A percentile compares a stretch with the other conserved stretches of the same genome.
Evolutionary conservation across 768 basidiomycete genomes (phyloP).

Genomic region (Termitomyces sp.): DNA sequence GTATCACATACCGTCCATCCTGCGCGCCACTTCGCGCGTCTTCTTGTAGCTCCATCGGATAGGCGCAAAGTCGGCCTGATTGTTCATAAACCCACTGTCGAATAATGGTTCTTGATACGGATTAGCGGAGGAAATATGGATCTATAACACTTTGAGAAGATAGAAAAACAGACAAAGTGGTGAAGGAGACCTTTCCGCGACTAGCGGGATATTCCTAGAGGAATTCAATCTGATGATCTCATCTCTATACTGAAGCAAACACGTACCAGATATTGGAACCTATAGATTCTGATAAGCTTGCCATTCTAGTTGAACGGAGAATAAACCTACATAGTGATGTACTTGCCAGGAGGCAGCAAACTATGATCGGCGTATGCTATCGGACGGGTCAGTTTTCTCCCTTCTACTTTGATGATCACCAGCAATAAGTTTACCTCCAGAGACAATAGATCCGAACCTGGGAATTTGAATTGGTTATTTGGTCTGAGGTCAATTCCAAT

Average conservation of each 20-base stretch:
- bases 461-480: neutral
- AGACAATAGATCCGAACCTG: slow-evolving; percentile 65
- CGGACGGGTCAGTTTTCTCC: neutral
- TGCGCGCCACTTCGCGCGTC: slow-evolving; percentile 65
- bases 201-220: slow-evolving; percentile 64
- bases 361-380: slow-evolving; percentile 68
- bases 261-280: slow-evolving; percentile 63
- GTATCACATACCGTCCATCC: slow-evolving; percentile 64
- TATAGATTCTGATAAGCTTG: slow-evolving; percentile 4
- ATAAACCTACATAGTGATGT: slow-evolving; percentile 53
- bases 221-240: neutral
- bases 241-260: neutral
- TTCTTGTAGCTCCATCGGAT: slow-evolving; percentile 79
- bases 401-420: too few relatives aligned
- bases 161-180: neutral
- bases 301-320: neutral
- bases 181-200: slow-evolving; percentile 57
- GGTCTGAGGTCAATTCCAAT: neutral
- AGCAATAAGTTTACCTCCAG: slow-evolving; percentile 36
- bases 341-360: slow-evolving; percentile 68
- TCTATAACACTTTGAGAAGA: slow-evolving; percentile 29
- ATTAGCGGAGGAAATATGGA: slow-evolving; percentile 57
- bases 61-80: slow-evolving; percentile 74
- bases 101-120: slow-evolving; percentile 64
- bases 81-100: slow-evolving; percentile 77